phyloP scores from a whole-genome alignment of 306 rosid species.

The Cicer yamashitae region DNA sequence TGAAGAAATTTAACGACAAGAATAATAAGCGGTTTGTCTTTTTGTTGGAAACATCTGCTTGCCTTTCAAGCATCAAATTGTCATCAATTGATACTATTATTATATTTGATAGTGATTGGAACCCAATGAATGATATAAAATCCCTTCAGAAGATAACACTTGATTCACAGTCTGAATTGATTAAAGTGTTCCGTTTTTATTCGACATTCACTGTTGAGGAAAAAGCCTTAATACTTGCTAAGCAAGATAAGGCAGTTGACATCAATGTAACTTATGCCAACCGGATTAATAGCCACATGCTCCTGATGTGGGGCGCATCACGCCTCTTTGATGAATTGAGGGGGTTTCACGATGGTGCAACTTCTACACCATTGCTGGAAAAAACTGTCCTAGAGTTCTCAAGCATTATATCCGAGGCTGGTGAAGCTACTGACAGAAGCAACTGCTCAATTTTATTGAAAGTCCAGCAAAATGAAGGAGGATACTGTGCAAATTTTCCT shows the following conservation, averaged over 20 bases:
- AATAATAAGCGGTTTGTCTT: conserved; percentile 74
- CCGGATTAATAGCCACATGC: conserved; percentile 58
- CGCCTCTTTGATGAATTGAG: conserved; percentile 66
- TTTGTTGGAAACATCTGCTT: conserved; percentile 80
- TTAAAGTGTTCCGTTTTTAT: conserved; percentile 82
- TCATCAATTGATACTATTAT: conserved; percentile 73
- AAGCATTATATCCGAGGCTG: conserved; percentile 58
- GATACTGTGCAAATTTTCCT: conserved; percentile 51
- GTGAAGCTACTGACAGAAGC: conserved; percentile 47
- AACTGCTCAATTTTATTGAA: conserved; percentile 55
- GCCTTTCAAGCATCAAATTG: conserved; percentile 68
- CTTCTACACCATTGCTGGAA: conserved; percentile 46
- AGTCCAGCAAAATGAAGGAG: conserved; percentile 69
- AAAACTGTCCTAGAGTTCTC: conserved; percentile 62
- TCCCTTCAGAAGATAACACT: conserved; percentile 80
- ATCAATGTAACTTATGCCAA: conserved; percentile 49
- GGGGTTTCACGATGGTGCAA: conserved; percentile 56
- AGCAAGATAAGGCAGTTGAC: conserved; percentile 71
- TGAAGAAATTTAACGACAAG: conserved; percentile 72
- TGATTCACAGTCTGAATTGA: conserved; percentile 64
- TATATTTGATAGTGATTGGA: conserved; percentile 91
- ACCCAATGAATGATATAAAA: conserved; percentile 75
- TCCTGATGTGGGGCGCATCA: conserved; percentile 87
- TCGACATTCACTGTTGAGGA: conserved; percentile 84
- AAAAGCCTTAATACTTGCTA: conserved; percentile 72